Evolutionary conservation across 2,329 filamentous ascomycete species (phyloP), one percentile per base, ranked within the genome.

Genomic region (Malbranchea cinnamomea): DNA sequence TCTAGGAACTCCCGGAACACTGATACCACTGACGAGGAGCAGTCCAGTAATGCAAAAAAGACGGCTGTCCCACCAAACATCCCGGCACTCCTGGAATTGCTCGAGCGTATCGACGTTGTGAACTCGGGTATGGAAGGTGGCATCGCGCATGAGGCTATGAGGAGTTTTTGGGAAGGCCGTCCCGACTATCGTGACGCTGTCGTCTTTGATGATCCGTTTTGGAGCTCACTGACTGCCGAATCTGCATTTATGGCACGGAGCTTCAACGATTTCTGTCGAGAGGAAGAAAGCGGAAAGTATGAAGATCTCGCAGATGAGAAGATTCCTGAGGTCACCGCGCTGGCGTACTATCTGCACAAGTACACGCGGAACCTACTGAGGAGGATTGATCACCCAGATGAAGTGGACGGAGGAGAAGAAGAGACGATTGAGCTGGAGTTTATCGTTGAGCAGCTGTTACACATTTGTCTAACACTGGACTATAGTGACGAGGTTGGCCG

Each of bases 401-500:
- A 67, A 62, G 44, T 74, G 63, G 69, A 71, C 13, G 79, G 81
- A 4, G 67, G 64, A 3, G 79, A 85, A 36, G 81, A 91, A 45
- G 80, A 91, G 41, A 78, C 78, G 0, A 76, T 84, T 5, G 84
- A 94, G 50, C 77, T 85, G 43, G 87, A 95, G 53, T 98, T 98
- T 44, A 80, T 94, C 38, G 80, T 94, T 22, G 85, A 95, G 51
- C 91, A 98, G 49, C 65, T 98, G 34, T 72, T 98, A 20, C 79
- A 94, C 44, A 92, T 98, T 47, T 80, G 83, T 4, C 67, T 85
- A 36, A 91, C 82, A 1, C 69, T 95, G 29, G 89, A 98, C 55
- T 98, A 95, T 54, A 85, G 82, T n/a, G 89, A 98, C 48, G 89
- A 95, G 54, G 81, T 93, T 38, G 89, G 89, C 28, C 73, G 89